Evolutionary conservation across 2,329 filamentous ascomycete species (phyloP).

Genomic region (Bipolaris oryzae): DNA sequence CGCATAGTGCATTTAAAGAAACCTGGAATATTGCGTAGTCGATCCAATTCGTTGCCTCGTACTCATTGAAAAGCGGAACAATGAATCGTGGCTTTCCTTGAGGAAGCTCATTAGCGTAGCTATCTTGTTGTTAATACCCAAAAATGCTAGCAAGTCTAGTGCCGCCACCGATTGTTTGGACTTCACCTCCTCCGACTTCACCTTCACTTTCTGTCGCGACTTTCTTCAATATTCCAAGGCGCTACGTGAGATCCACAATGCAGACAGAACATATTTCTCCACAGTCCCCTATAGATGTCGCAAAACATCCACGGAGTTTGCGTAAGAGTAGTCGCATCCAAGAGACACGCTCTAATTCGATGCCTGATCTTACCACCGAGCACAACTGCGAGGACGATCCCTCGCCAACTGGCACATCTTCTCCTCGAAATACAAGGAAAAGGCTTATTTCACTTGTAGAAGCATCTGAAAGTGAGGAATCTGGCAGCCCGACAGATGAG

Average conservation of each 20-base stretch:
- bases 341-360: slow-evolving; percentile 31
- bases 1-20: slow-evolving; percentile 47
- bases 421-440: slow-evolving; percentile 34
- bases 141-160: slow-evolving; percentile 45
- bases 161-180: slow-evolving; percentile 40
- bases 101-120: slow-evolving; percentile 37
- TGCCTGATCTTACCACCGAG: slow-evolving; percentile 20
- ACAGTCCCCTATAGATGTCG: slow-evolving; percentile 27
- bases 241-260: slow-evolving; percentile 45
- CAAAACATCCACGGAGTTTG: slow-evolving; percentile 28
- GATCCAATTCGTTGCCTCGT: slow-evolving; percentile 29
- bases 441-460: slow-evolving; percentile 31
- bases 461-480: slow-evolving; percentile 22
- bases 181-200: slow-evolving; percentile 24
- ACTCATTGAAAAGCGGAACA: slow-evolving; percentile 39
- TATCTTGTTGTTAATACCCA: slow-evolving; percentile 30
- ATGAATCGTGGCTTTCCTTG: slow-evolving; percentile 43
- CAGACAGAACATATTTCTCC: slow-evolving; percentile 27
- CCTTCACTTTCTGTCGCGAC: slow-evolving; percentile 36
- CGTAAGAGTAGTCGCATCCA: slow-evolving; percentile 40
- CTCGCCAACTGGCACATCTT: slow-evolving; percentile 22
- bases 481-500: slow-evolving; percentile 24
- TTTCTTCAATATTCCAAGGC: slow-evolving; percentile 44
- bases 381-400: slow-evolving; percentile 27
- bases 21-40: slow-evolving; percentile 26